These are phyloP conservation scores for Cutaneotrichosporon mucoides DNA, from an alignment of 1,284 basidiomycete genomes.

Conservation along the genomic window DNA sequence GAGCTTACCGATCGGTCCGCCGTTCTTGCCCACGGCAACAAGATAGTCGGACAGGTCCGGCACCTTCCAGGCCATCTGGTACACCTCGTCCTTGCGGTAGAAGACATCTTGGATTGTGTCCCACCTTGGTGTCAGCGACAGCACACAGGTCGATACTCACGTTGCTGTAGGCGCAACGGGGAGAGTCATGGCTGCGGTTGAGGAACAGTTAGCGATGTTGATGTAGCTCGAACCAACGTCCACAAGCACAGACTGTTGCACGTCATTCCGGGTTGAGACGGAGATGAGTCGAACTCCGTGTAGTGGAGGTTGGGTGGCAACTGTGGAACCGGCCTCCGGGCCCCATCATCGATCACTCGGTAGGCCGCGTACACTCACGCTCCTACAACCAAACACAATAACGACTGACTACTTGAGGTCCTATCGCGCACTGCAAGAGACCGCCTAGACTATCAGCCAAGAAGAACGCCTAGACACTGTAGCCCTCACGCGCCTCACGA, in stretches of 20 bases:
- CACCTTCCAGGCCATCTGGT: slow-evolving; percentile 74
- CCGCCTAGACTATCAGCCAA: too few species aligned
- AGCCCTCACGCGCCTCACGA: too few species aligned
- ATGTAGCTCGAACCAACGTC: not conserved
- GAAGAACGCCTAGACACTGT: too few species aligned
- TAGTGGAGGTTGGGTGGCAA: slow-evolving; percentile 5
- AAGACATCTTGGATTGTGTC: slow-evolving; percentile 51
- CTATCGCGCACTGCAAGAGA: too few species aligned
- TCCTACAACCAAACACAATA: not conserved
- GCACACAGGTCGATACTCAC: slow-evolving; percentile 5
- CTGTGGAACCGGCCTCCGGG: not conserved
- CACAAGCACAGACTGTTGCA: not conserved
- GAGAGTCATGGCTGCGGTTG: slow-evolving; percentile 17
- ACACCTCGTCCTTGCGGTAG: slow-evolving; percentile 68
- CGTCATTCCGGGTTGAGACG: not conserved
- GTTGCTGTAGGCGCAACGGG: slow-evolving; percentile 21
- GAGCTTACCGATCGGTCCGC: slow-evolving; percentile 74
- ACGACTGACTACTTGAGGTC: too few species aligned
- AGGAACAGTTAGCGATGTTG: not conserved
- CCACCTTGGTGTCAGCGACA: slow-evolving; percentile 34
- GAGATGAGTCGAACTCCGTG: not conserved
- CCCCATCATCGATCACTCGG: not conserved
- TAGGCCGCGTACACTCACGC: too few species aligned
- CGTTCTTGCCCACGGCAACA: slow-evolving; percentile 74
- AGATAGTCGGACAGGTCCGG: slow-evolving; percentile 76